Base-by-base conservation (phyloP, 495 filamentous ascomycete genomes). In the Penicillium argentinense region DNA sequence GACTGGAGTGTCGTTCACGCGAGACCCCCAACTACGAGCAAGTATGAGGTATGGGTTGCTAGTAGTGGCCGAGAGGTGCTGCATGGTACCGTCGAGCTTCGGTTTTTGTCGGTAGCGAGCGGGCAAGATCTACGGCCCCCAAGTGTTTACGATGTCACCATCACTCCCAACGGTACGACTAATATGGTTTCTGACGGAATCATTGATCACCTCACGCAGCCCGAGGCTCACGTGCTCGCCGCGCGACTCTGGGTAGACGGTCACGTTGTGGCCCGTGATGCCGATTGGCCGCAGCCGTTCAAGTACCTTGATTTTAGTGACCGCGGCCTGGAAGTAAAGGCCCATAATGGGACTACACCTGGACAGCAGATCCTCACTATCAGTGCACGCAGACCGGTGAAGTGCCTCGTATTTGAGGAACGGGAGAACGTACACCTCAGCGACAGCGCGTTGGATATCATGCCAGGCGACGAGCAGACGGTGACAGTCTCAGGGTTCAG, bases 21-120 rank as follows among this genome's bases (percentile, higher is more conserved):
- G 69, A 80, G 26, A 59, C 79, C 63, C 51, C 83, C 45, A 5
- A 78, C 75, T n/a, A 67, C 61, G 9, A 78, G 81, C 21, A 73
- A 75, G 42, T 77, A 89, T 46, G 83, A 93, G 63, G 71, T 96
- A 19, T 97, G 91, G 91, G 83, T 83, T 18, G 81, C 79, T 29
- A 93, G 87, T 58, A 81, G 85, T 36, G 72, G 71, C 8, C 71
- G 81, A 4, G 60, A 84, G 8, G 73, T 78, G 6, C 32, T 83
- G 4, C 57, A 59, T 1, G 82, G 79, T 0, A 82, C 79, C 19
- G 76, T 91, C 6, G 79, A 88, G n/a, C 65, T 93, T 4, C 78
- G 77, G 36, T 89, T 84, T 30, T 84, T 87, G 63, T 85, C 92
- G 26, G 77, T 92, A 29, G 74, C 76, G 29, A 85, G 85, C 3